Percentiles rank a stretch among this genome's conserved stretches.
These are phyloP conservation scores for Sphaerulina populicola DNA, from an alignment of 2,329 filamentous ascomycete genomes.

Conservation along the genomic window DNA sequence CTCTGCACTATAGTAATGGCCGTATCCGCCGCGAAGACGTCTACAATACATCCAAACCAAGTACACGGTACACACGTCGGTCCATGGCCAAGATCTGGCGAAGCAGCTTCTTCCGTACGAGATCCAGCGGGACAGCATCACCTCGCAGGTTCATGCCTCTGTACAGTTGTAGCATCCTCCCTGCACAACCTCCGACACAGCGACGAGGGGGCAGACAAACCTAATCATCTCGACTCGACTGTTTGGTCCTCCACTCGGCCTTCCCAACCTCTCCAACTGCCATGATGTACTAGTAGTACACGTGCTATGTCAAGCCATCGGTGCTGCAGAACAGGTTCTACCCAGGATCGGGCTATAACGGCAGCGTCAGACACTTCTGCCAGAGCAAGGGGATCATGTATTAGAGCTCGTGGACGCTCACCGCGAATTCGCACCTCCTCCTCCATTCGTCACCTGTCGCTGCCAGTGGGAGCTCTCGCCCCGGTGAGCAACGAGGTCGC, in stretches of 20 bases:
- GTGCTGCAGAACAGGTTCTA: slow-evolving; percentile 74
- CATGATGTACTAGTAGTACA: slow-evolving; percentile 44
- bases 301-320: slow-evolving; percentile 50
- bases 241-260: slow-evolving; percentile 52
- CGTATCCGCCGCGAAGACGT: slow-evolving; percentile 52
- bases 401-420: slow-evolving; percentile 55
- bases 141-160: slow-evolving; percentile 58
- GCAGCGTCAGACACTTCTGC: slow-evolving; percentile 51
- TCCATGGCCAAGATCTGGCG: slow-evolving; percentile 51
- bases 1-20: slow-evolving; percentile 43
- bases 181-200: slow-evolving; percentile 50
- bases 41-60: slow-evolving; percentile 78
- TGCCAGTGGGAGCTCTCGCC: slow-evolving; percentile 40
- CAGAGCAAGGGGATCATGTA: slow-evolving; percentile 46
- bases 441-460: slow-evolving; percentile 43
- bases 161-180: slow-evolving; percentile 59
- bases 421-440: slow-evolving; percentile 49
- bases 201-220: slow-evolving; percentile 30
- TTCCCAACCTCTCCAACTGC: slow-evolving; percentile 62
- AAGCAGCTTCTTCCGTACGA: slow-evolving; percentile 54
- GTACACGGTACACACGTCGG: slow-evolving; percentile 63
- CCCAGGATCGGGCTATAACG: slow-evolving; percentile 51
- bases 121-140: slow-evolving; percentile 48
- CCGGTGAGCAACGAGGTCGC: slow-evolving; percentile 42
- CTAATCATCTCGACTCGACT: slow-evolving; percentile 45